Evolutionary conservation across 805 yeast species (phyloP), one percentile per base, ranked within the genome.

Genomic region (Huiozyma naganishii): DNA sequence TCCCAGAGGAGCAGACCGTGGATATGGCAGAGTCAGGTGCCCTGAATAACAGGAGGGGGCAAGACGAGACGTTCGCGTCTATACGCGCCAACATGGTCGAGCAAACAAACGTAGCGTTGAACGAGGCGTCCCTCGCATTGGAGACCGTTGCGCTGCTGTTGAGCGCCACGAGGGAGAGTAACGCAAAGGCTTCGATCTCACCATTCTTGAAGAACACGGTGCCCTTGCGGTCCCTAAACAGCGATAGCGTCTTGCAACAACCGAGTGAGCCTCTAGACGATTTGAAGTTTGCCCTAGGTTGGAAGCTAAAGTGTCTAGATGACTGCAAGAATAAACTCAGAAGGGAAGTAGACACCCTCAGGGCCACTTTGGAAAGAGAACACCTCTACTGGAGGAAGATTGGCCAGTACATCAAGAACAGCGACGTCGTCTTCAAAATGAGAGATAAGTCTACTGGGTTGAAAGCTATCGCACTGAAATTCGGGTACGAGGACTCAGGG

Each of bases 401-500:
- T 3, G 63, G 67, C 4, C 49, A 52, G 7, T 43, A 52, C 29
- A 54, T 52, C 36, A 52, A 46, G 46, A 57, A 44, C 41, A 40
- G 41, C 46, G 56, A 57, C 49, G 62, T 52, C n/a, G 40, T 89
- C 9, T 79, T 81, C 54, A 84, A 83, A 51, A 70, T 80, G 27
- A 71, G 79, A 43, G 80, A 76, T 44, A 79, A 77, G 6, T 69
- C 71, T 6, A 60, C 71, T 0, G 69, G 77, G 13, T 74, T 77
- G 7, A 66, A 66, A 45, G 66, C 71, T 2, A 71, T 89, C 37
- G 94, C 90, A 4, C 82, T 90, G 33, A 86, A 84, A 53, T 92
- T 83, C 57, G 97, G 97, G 0, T 90, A 76, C 65, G 89, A 83
- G 12, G 97, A 89, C 61, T 79, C 95, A 0, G 98, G 97, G 0